Conservation (phyloP, 805 yeast species). For the Osmozyma mogii region DNA sequence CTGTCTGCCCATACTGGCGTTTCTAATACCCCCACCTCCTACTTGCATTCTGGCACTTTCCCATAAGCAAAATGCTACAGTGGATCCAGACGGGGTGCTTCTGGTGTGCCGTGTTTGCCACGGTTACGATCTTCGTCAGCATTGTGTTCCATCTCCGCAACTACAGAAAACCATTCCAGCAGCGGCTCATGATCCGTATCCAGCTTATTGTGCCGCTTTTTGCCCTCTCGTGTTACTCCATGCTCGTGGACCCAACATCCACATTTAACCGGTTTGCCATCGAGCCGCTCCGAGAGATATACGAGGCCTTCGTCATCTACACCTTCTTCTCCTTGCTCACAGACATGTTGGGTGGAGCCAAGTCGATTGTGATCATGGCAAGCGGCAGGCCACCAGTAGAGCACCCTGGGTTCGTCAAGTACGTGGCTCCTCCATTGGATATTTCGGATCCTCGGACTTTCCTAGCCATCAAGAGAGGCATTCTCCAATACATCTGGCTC, state of each 20-base stretch:
- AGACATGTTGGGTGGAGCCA: conserved; percentile 84
- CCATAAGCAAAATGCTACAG: conserved; percentile 13
- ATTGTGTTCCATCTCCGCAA: conserved; percentile 39
- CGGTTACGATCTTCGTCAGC: conserved; percentile 15
- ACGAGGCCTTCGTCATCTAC: conserved; percentile 94
- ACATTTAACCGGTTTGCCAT: conserved; percentile 36
- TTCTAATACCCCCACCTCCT: no score
- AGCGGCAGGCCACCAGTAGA: conserved; percentile 64
- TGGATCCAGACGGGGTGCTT: conserved; percentile 15
- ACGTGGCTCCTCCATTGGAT: conserved; percentile 53
- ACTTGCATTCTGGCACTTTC: no score
- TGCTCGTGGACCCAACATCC: conserved; percentile 40
- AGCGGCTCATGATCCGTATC: conserved; percentile 75
- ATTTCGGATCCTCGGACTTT: conserved; percentile 82
- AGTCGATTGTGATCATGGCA: conserved; percentile 65
- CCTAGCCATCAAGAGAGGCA: conserved; percentile 69
- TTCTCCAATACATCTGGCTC: conserved; percentile 91
- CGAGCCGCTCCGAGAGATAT: conserved; percentile 79
- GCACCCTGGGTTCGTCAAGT: conserved; percentile 54
- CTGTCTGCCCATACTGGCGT: no score
- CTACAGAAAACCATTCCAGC: conserved; percentile 85
- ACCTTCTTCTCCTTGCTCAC: conserved; percentile 83
- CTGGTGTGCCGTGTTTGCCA: conserved; percentile 16
- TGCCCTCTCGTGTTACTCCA: conserved; percentile 60
- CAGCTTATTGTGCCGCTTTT: conserved; percentile 76